Base-by-base conservation (phyloP, 1,284 basidiomycete species). In the Trichosporon sp. region DNA sequence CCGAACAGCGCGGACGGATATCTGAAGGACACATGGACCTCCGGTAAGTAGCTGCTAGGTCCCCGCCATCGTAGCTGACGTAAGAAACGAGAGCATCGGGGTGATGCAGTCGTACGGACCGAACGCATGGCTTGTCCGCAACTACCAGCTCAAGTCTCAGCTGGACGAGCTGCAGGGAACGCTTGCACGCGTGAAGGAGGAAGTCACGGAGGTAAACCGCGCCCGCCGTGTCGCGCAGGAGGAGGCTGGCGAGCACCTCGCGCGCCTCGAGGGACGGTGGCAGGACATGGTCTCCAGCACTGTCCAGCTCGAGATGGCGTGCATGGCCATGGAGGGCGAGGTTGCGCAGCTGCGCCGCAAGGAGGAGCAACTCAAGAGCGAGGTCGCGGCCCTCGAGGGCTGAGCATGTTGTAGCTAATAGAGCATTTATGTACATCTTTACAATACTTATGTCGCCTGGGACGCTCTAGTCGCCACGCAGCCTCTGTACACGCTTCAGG, bases 401-500 rank as follows among this genome's bases (percentile, higher is more conserved):
- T 70, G 63, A 54, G 26, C n/a, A 32, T 11, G 64, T 66, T 66
- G 65, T 64, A 63, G 40, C 63, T 65, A 69, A 56, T 68, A 71
- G 65, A 69, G 66, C 70, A 72, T 75, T 75, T 75, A 74, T 77
- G 75, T 78, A 78, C 77, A 78, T 74, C 43, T 35, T 54, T 46
- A 46, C 46, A 51, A 35, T 40, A 54, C 43, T 40, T 65, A 38
- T 37, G 31, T 54, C 51, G 46, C 59, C 32, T 38, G 11, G 21
- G 35, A 40, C 14, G 35, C 16, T 63, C 63, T 75, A 86, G 85
- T 97, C 95, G 79, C 95, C 96, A 79, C 94, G 92, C 38, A 98
- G 88, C 85, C 94, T 99, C 88, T 98, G 94, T 7, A 99, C 97
- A 65, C 97, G 91, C 84, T 98, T 99, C 78, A 99, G 87, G 43